Evolutionary conservation across 208 protist genomes (phyloP), one percentile per base, ranked within the genome.

Genomic region (Kentomonas sorsogonicus): DNA sequence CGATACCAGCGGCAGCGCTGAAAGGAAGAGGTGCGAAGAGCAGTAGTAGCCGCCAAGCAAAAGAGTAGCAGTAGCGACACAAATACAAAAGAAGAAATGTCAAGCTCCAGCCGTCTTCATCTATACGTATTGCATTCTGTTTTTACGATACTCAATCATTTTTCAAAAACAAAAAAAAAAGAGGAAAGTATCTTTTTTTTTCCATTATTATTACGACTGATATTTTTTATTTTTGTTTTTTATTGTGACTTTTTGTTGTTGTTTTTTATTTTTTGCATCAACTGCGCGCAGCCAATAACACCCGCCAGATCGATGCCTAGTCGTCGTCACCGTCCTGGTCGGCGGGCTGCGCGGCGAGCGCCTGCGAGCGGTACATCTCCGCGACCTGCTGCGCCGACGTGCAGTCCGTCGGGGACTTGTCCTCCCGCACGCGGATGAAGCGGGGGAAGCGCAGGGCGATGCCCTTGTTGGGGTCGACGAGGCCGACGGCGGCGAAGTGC

Each of bases 391-490:
- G 31, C 20, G 94, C 63, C 1, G 65, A 79, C 0, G 98, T 99
- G 0, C 95, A 93, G 30, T 99, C 79, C 7, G 86, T 66, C 0
- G 88, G 81, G 18, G 53, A 69, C 66, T 99, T 99, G 78, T 99
- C 99, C n/a, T 98, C 93, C 23, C 99, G 87, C 10, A 96, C 79
- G n/a, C 97, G 83, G 2, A 99, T 53, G 69, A 99, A 99, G 5
- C 98, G 88, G 10, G 98, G 98, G 72, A 99, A 99, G 34, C 99
- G 92, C 15, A 99, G 80, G 30, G 95, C 95, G 27, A 99, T 95
- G 45, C 99, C 99, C 51, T 93, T 94, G 13, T 52, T 69, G 25
- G 72, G 25, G 67, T 90, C 74, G 9, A 98, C 86, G 1, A 95
- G 54, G 18, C 97, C 95, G 11, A 89, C 70, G 10, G 93, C 98